Conservation (phyloP, 163 green algal species). For the Chlorella variabilis region DNA sequence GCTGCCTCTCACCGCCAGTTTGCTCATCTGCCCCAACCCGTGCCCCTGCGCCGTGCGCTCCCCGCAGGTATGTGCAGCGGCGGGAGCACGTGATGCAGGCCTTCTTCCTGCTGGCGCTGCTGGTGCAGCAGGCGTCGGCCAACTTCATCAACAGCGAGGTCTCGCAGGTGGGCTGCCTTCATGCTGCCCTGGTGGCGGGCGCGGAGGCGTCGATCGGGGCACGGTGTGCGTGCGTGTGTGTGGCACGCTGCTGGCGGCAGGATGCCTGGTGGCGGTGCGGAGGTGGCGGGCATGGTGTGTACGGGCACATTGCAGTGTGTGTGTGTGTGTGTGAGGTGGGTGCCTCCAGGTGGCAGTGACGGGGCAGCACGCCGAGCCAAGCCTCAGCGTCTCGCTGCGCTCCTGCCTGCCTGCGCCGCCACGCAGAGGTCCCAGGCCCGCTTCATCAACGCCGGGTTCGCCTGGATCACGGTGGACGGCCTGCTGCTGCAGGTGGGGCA, state of each 20-base stretch:
- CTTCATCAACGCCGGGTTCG: slow-evolving; percentile 11
- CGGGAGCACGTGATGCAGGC: slow-evolving; percentile 3
- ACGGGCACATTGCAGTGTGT: background rate
- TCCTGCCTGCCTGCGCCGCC: too few species aligned
- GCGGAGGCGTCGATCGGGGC: too few species aligned
- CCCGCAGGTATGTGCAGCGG: slow-evolving; percentile 9
- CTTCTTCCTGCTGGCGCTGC: slow-evolving; percentile 5
- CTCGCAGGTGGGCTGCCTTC: background rate
- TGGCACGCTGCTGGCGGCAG: too few species aligned
- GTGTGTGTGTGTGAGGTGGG: too few species aligned
- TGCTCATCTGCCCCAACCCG: background rate
- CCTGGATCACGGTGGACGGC: slow-evolving; percentile 19
- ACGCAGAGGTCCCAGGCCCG: slow-evolving; percentile 1
- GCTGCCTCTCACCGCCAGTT: background rate
- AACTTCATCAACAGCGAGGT: background rate
- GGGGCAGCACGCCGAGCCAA: too few species aligned
- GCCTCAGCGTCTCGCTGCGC: too few species aligned
- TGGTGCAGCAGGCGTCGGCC: background rate
- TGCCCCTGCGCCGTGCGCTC: background rate
- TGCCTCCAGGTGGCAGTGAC: too few species aligned
- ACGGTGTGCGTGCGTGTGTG: too few species aligned
- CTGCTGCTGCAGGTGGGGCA: slow-evolving; percentile 18
- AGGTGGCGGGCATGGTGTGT: too few species aligned
- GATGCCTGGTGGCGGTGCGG: background rate
- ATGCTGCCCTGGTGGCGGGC: too few species aligned